Percentiles rank a stretch among this genome's conserved stretches.
phyloP scores from a whole-genome alignment of 176 grass and related monocot genomes.

The Triticum urartu region DNA sequence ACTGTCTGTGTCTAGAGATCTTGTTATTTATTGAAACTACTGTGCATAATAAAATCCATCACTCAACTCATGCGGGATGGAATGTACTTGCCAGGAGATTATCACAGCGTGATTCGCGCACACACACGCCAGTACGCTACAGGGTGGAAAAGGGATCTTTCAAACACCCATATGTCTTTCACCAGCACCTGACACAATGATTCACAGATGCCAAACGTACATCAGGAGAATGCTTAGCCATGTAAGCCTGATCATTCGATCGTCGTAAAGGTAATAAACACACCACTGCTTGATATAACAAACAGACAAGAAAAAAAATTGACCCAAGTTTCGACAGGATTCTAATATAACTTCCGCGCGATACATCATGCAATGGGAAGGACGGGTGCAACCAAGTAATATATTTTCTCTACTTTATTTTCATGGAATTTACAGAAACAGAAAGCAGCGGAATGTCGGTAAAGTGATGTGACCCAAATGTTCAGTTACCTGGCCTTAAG shows the following conservation, averaged over 20 bases:
- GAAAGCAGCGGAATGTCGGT: not conserved
- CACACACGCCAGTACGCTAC: conserved; percentile 83
- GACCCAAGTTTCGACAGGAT: not conserved
- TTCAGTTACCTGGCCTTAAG: too few relatives aligned
- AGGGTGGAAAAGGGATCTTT: conserved; percentile 84
- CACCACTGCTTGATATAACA: not conserved
- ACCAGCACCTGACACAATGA: conserved; percentile 64
- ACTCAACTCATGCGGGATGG: not conserved
- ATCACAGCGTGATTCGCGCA: conserved; percentile 43
- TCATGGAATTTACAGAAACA: not conserved
- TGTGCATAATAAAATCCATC: not conserved
- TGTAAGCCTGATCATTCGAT: not conserved
- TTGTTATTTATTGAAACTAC: conserved; percentile 33
- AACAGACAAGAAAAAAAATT: not conserved
- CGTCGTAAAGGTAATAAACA: not conserved
- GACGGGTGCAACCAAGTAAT: not conserved
- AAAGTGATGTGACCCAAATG: not conserved
- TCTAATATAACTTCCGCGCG: not conserved
- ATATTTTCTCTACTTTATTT: not conserved
- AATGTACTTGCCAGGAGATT: conserved; percentile 3
- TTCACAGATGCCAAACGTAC: not conserved
- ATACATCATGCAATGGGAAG: not conserved
- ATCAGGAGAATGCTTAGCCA: conserved; percentile 6
- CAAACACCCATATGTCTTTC: conserved; percentile 84
- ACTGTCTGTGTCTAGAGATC: not conserved